phyloP scores from a whole-genome alignment of 2,329 filamentous ascomycete species.

The Exophiala spinifera region DNA sequence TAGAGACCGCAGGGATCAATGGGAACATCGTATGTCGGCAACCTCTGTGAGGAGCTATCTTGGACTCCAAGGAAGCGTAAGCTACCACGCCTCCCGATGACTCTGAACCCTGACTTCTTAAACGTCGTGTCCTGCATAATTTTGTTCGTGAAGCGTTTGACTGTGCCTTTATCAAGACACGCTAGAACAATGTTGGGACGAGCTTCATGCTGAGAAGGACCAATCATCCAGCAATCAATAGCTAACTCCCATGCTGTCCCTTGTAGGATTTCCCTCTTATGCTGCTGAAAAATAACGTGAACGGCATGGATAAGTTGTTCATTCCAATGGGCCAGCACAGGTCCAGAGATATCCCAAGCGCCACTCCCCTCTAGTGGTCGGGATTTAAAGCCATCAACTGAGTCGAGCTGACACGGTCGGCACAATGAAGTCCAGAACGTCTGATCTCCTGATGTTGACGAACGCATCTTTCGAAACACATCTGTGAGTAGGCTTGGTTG shows the following conservation, averaged over 20 bases:
- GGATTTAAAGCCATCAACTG: neutral
- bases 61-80: no score
- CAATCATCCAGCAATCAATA: neutral
- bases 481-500: no score
- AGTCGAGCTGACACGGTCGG: neutral
- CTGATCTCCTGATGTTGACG: no score
- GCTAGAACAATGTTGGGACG: neutral
- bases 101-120: no score
- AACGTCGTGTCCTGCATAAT: neutral
- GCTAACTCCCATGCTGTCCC: neutral
- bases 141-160: neutral
- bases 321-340: neutral
- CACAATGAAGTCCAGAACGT: neutral
- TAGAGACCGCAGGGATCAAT: no score
- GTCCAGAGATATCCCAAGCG: neutral
- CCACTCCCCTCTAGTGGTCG: neutral
- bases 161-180: neutral
- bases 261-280: neutral
- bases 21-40: no score
- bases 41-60: no score
- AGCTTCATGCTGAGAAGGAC: neutral
- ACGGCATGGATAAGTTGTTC: neutral
- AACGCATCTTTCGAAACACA: no score
- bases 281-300: neutral
- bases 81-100: no score